Evolutionary conservation across 2,329 filamentous ascomycete genomes (phyloP), one percentile per base, ranked within the genome.

Genomic region (Cytospora leucostoma): DNA sequence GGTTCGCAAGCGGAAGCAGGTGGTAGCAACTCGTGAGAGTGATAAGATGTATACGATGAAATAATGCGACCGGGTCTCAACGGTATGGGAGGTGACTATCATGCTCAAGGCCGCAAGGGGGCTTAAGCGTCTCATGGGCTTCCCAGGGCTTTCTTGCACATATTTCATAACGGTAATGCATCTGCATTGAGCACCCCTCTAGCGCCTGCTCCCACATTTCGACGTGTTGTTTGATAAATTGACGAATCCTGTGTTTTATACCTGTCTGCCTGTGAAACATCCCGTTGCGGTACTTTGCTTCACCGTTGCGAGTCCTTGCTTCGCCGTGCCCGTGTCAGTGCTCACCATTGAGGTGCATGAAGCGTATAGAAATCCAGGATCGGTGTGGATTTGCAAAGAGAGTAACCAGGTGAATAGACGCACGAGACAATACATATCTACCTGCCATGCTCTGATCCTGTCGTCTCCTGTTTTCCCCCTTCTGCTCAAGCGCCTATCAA

Each of bases 1-100:
- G 56, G 61, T 38, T 56, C 63, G 32, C 63, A 66, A 60, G 40
- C 64, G 7, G 61, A 66, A 49, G 61, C 61, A 21, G 55, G 64
- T 27, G 58, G 64, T 44, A 64, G 64, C 21, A 59, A 50, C 44
- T 58, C 64, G 33, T 66, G 21, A 61, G n/a, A 17, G 12, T 17
- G 50, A 27, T 33, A 21, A 37, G 19, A 27, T 34, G 15, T 52
- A 35, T 56, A 56, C 47, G 27, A 61, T 53, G 61, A n/a, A 27
- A 15, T 32, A 33, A 59, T 15, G 35, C 19, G 52, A 49, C 2
- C 34, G 15, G 32, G 44, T 35, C 27, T 34, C 15, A 55, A 50
- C 12, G 37, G 21, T 38, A 51, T 40, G 17, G n/a, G 17, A 21
- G 40, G 13, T 38, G 50, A 19, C 10, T 12, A 13, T 19, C 3